Evolutionary conservation across 2,329 filamentous ascomycete species (phyloP).

Genomic region (Aspergillus phoenicis): DNA sequence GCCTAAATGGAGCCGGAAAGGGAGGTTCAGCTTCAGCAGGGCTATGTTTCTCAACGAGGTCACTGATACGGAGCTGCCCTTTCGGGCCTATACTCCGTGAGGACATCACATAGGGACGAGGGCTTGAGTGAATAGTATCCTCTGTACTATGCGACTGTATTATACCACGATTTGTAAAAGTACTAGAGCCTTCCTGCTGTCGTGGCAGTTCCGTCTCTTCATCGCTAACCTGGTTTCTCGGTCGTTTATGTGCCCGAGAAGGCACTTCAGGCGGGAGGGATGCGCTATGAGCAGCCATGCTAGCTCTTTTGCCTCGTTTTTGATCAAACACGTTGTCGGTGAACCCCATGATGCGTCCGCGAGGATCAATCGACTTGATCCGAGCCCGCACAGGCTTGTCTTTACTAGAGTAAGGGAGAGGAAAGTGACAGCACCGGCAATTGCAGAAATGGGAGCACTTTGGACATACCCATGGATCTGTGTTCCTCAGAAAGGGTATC

Average conservation of each 20-base stretch:
- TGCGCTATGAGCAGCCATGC: slow-evolving; percentile 3
- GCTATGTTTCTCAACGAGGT: slow-evolving; percentile 15
- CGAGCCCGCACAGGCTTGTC: slow-evolving; percentile 38
- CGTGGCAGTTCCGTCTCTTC: background rate
- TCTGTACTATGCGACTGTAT: background rate
- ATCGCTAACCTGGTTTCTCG: background rate
- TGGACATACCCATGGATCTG: slow-evolving; percentile 35
- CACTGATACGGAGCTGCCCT: slow-evolving; percentile 16
- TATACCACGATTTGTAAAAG: background rate
- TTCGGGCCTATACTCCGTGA: slow-evolving; percentile 1
- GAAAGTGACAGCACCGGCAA: slow-evolving; percentile 41
- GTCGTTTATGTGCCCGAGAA: slow-evolving; percentile 16
- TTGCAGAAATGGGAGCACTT: slow-evolving; percentile 40
- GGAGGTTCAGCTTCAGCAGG: background rate
- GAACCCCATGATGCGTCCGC: slow-evolving; percentile 39
- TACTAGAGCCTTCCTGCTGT: background rate
- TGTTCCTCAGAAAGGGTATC: slow-evolving; percentile 32
- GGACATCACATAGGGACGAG: background rate
- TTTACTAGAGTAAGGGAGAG: slow-evolving; percentile 35
- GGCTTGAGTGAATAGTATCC: background rate
- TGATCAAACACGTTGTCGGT: slow-evolving; percentile 43
- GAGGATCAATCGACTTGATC: slow-evolving; percentile 35
- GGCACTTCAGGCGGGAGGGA: slow-evolving; percentile 7
- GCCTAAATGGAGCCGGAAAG: background rate
- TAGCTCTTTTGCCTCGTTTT: slow-evolving; percentile 30